These are phyloP conservation scores for Raffaelea albimanens DNA, from an alignment of 2,329 filamentous ascomycete species.

Conservation along the genomic window DNA sequence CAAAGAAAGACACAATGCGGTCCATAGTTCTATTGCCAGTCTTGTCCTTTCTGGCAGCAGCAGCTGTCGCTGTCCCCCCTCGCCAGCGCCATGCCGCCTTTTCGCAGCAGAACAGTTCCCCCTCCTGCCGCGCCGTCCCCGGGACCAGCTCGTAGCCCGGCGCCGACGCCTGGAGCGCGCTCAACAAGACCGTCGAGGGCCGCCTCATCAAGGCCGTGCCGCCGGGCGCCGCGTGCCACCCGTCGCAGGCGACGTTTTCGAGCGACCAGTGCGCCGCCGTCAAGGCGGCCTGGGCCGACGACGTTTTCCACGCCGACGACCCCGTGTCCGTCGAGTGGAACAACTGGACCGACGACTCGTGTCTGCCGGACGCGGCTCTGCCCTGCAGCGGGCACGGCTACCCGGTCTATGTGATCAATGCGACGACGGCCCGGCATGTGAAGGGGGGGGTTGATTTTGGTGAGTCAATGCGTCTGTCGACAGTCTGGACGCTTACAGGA, in stretches of 20 bases:
- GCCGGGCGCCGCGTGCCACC: constrained; percentile 6
- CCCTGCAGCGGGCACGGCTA: constrained; percentile 25
- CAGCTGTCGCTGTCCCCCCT: background rate
- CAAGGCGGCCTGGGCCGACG: constrained; percentile 15
- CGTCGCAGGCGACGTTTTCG: background rate
- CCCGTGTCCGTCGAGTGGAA: constrained; percentile 28
- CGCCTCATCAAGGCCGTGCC: constrained; percentile 6
- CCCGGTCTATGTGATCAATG: constrained; percentile 19
- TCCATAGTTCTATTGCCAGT: no score
- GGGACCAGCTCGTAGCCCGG: constrained; percentile 5
- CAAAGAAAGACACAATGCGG: background rate
- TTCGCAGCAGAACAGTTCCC: no score
- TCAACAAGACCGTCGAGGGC: constrained; percentile 8
- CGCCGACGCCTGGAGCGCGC: background rate
- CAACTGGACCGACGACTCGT: constrained; percentile 40
- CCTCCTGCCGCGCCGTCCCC: constrained; percentile 2
- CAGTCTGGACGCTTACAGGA: background rate
- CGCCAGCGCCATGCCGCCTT: background rate
- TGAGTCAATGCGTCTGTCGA: background rate
- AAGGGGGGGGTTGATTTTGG: constrained; percentile 13
- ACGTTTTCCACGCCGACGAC: constrained; percentile 24
- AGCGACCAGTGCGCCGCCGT: background rate
- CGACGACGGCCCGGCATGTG: constrained; percentile 24
- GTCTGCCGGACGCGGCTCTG: constrained; percentile 29
- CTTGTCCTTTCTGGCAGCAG: background rate